These are phyloP conservation scores for Fusarium sp. DNA, from an alignment of 2,329 filamentous ascomycete genomes.

Conservation along the genomic window DNA sequence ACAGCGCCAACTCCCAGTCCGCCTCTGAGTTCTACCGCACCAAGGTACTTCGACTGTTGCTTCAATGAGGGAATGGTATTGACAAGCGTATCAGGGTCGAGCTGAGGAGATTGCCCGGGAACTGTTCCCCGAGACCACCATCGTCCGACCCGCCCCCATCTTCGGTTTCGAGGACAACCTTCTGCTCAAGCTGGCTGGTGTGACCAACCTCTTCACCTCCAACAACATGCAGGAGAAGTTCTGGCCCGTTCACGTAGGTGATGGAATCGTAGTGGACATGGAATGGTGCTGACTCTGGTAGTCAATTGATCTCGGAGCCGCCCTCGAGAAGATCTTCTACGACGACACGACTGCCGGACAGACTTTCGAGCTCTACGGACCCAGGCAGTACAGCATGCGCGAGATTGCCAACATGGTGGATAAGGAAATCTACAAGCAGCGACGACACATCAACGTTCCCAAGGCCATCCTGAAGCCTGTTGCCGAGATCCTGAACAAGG, in stretches of 20 bases:
- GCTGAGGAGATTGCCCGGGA: constrained; percentile 83
- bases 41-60: constrained; percentile 65
- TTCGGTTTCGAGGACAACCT: constrained; percentile 96
- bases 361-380: constrained; percentile 94
- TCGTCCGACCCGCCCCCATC: constrained; percentile 90
- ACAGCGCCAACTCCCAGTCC: constrained; percentile 84
- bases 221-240: constrained; percentile 94
- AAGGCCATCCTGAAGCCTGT: constrained; percentile 79
- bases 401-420: constrained; percentile 90
- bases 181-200: constrained; percentile 81
- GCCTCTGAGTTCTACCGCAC: constrained; percentile 88
- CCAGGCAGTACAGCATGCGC: constrained; percentile 86
- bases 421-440: constrained; percentile 88
- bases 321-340: constrained; percentile 87
- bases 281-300: constrained; percentile 46
- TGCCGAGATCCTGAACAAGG: constrained; percentile 77
- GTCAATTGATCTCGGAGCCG: constrained; percentile 88
- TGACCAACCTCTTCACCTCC: constrained; percentile 82
- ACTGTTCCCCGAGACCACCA: constrained; percentile 96
- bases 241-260: constrained; percentile 85
- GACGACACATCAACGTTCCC: constrained; percentile 90
- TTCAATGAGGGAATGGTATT: constrained; percentile 6
- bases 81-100: constrained; percentile 62
- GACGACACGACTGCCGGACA: constrained; percentile 90
- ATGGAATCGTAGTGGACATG: not conserved